Conservation (phyloP, 805 yeast species). For the Candida jianshihensis region DNA sequence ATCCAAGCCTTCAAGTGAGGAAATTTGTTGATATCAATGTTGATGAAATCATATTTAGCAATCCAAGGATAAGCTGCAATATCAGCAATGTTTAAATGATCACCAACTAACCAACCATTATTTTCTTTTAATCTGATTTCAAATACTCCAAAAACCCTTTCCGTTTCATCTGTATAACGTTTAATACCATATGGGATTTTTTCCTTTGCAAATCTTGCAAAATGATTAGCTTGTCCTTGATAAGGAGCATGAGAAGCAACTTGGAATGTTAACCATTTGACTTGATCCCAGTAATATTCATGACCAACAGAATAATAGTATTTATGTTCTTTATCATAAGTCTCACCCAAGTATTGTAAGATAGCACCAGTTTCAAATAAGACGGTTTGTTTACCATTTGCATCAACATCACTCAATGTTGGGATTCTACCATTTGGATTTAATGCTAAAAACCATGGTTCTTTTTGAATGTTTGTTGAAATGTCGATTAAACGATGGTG, state of each 20-base stretch:
- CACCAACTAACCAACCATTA: conserved; percentile 54
- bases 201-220: conserved; percentile 37
- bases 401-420: conserved; percentile 33
- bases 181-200: conserved; percentile 47
- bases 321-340: conserved; percentile 49
- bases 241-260: conserved; percentile 56
- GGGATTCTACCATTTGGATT: conserved; percentile 65
- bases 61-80: conserved; percentile 44
- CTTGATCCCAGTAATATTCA: conserved; percentile 40
- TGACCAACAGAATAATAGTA: conserved; percentile 29
- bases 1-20: conserved; percentile 37
- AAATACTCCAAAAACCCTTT: conserved; percentile 46
- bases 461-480: conserved; percentile 38
- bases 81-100: conserved; percentile 55
- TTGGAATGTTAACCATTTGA: conserved; percentile 50
- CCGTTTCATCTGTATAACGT: conserved; percentile 44
- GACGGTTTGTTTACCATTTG: conserved; percentile 34
- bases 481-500: conserved; percentile 35
- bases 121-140: conserved; percentile 44
- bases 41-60: conserved; percentile 3
- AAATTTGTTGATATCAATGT: conserved; percentile 30
- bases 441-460: conserved; percentile 47
- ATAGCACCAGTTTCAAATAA: conserved; percentile 60
- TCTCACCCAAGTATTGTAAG: conserved; percentile 50
- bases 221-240: conserved; percentile 56